Percentiles rank a stretch among this genome's conserved stretches.
Conservation (phyloP, 371 early-diverging fungal genomes). For the Mortierella sp. region DNA sequence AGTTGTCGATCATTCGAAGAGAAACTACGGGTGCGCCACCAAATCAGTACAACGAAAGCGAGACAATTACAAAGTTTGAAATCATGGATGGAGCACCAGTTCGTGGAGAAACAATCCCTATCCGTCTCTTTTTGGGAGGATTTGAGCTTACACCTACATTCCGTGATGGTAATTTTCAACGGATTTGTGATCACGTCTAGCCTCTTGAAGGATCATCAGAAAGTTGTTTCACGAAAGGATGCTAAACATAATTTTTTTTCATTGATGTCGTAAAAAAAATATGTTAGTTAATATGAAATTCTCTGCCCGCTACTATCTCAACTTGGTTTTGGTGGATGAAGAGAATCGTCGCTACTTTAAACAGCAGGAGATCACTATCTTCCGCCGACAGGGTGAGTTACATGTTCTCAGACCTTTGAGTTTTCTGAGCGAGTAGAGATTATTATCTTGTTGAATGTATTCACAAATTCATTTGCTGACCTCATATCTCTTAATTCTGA, state of each 20-base stretch:
- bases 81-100: conserved; percentile 99
- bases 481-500: not conserved
- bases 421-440: not conserved
- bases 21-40: conserved; percentile 97
- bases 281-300: conserved; percentile 92
- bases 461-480: not conserved
- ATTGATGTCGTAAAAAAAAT: not conserved
- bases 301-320: conserved; percentile 89
- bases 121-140: conserved; percentile 95
- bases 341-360: conserved; percentile 94
- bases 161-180: conserved; percentile 58
- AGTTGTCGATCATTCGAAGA: conserved; percentile 96
- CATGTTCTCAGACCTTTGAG: not conserved
- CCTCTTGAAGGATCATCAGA: not conserved
- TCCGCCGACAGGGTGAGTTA: conserved; percentile 64
- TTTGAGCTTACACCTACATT: conserved; percentile 96
- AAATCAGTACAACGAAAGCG: conserved; percentile 97
- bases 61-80: conserved; percentile 97
- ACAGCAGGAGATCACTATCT: conserved; percentile 95
- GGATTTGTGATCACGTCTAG: not conserved
- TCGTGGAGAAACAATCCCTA: conserved; percentile 98
- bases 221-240: not conserved
- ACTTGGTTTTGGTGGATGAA: conserved; percentile 89
- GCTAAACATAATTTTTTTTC: not conserved
- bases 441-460: too few relatives aligned